phyloP scores from a whole-genome alignment of 2,329 filamentous ascomycete species.

The Xylariales sp. region DNA sequence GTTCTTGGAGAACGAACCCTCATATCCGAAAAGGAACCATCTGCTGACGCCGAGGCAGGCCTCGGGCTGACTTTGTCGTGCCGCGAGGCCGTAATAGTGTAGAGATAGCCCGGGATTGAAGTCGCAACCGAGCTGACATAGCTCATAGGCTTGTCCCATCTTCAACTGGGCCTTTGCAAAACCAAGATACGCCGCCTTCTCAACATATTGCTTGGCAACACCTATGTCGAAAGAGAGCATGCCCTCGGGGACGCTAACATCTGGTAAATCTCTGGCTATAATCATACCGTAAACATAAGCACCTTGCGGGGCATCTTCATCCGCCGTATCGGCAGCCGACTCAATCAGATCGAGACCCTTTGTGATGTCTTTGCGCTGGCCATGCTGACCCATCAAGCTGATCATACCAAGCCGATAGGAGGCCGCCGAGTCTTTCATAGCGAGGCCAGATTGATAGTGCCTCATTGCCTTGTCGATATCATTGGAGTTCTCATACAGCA shows the following conservation, averaged over 20 bases:
- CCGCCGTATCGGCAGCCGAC: conserved; percentile 77
- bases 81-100: conserved; percentile 92
- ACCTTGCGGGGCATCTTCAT: conserved; percentile 95
- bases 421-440: conserved; percentile 80
- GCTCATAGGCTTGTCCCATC: conserved; percentile 93
- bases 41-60: conserved; percentile 95
- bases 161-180: conserved; percentile 96
- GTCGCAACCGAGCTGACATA: conserved; percentile 89
- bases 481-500: conserved; percentile 95
- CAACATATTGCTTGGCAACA: conserved; percentile 79
- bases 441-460: conserved; percentile 82
- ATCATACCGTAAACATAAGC: conserved; percentile 97
- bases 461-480: conserved; percentile 86
- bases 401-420: conserved; percentile 92
- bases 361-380: conserved; percentile 76
- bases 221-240: conserved; percentile 68
- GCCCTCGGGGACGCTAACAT: conserved; percentile 72
- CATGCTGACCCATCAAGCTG: conserved; percentile 89
- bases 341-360: conserved; percentile 79
- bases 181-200: conserved; percentile 92
- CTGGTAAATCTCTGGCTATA: conserved; percentile 83
- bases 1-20: conserved; percentile 90
- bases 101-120: conserved; percentile 90
- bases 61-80: conserved; percentile 87
- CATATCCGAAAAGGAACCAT: conserved; percentile 96